Percentiles rank a stretch among this genome's conserved stretches.
Conservation (phyloP, 352 stramenopile species). For the Elongisporangium undulatum region DNA sequence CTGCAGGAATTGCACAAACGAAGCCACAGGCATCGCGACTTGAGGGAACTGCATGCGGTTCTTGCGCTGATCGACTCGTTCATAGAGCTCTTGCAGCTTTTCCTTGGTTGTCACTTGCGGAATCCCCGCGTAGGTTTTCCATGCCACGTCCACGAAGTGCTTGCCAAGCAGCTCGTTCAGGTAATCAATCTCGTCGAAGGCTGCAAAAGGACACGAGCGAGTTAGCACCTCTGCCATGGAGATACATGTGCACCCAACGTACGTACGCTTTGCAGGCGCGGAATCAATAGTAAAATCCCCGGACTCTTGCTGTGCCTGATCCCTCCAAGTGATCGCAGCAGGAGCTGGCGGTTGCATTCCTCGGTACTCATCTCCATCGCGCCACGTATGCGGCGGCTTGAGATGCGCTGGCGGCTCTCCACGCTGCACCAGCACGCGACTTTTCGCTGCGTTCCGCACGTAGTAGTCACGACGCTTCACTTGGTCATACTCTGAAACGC, state of each 20-base stretch:
- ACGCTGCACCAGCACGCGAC: constrained; percentile 5
- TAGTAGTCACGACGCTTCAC: constrained; percentile 55
- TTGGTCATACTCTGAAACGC: constrained; percentile 32
- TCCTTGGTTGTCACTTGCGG: constrained; percentile 21
- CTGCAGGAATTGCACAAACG: constrained; percentile 58
- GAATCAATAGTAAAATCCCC: background rate
- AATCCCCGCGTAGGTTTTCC: constrained; percentile 33
- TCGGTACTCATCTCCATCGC: constrained; percentile 36
- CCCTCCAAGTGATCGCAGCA: background rate
- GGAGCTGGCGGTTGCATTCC: background rate
- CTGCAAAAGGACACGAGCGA: background rate
- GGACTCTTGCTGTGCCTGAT: background rate
- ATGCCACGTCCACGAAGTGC: constrained; percentile 50
- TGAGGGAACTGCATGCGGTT: constrained; percentile 17
- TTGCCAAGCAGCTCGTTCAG: constrained; percentile 53
- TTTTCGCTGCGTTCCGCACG: constrained; percentile 36
- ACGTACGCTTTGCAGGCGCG: background rate
- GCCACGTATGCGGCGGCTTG: constrained; percentile 68
- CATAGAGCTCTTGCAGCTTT: constrained; percentile 31
- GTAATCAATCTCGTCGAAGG: constrained; percentile 59
- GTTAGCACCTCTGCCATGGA: background rate
- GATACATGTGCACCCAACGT: background rate
- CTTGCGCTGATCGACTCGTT: constrained; percentile 51
- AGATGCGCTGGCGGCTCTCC: constrained; percentile 20
- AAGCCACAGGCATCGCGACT: constrained; percentile 29